Evolutionary conservation across 768 basidiomycete genomes (phyloP), one percentile per base, ranked within the genome.

Genomic region (Gymnopilus junonius): DNA sequence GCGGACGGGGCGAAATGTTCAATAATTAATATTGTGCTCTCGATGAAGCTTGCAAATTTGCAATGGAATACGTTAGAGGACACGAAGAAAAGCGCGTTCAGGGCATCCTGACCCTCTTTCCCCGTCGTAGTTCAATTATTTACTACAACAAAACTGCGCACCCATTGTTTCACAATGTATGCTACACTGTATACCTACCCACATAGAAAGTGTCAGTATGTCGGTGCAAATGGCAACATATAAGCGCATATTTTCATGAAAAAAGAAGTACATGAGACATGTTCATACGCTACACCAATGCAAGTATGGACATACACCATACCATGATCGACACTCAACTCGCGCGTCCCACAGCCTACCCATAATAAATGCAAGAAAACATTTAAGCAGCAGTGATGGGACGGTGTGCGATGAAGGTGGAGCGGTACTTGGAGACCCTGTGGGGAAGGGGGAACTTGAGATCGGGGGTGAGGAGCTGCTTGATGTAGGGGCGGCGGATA

Each of bases 391-490:
- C 45, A 45, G 93, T 95, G 63, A 77, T 72, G 23, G 93, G 93
- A 67, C 93, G 88, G 73, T 79, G 78, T 34, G 94, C 93, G 55
- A 89, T 86, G 75, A 96, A 96, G 61, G 88, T 93, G 69, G 89
- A 88, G 69, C 87, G 90, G 65, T 81, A 76, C 83, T 94, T 95
- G 65, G 81, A 66, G 62, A 95, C 87, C 59, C 97, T 92, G 78
- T 93, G 93, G 64, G 97, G 95, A 54, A 98, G 90, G 65, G 97
- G 97, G 95, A 99, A 99, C 79, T 90, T 95, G 85, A 99, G 92
- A 64, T 85, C 82, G 63, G 95, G 95, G 58, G 82, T 82, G 71
- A 98, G 83, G 71, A 99, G 88, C 79, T 99, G 97, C 82, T 91
- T 95, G 87, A 98, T 98, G 86, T 98, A 97, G 17, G 97, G 93